Evolutionary conservation across 2,329 filamentous ascomycete species (phyloP).

Genomic region (Simplicillium aogashimaense): DNA sequence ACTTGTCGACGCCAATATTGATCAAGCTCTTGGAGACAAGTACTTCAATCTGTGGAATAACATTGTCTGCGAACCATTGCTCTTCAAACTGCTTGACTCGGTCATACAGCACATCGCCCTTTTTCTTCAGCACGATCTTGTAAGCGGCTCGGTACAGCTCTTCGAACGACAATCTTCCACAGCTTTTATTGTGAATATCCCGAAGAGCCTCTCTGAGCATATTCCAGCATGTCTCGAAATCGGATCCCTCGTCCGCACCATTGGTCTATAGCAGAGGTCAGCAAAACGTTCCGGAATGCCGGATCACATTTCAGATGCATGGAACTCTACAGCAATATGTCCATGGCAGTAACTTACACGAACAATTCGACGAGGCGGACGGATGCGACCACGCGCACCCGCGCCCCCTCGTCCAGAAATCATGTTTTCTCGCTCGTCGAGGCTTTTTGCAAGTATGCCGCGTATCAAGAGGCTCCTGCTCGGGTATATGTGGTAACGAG

Average conservation of each 20-base stretch:
- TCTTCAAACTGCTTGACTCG: conserved; percentile 73
- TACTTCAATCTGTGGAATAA: conserved; percentile 59
- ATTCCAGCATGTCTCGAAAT: conserved; percentile 81
- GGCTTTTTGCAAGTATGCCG: too few relatives aligned
- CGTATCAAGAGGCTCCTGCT: too few relatives aligned
- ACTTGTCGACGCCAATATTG: conserved; percentile 46
- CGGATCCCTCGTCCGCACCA: conserved; percentile 46
- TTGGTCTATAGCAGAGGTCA: conserved; percentile 16
- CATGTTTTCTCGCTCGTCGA: conserved; percentile 18
- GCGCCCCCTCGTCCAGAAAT: conserved; percentile 38
- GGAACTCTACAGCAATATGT: background rate
- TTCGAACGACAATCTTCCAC: conserved; percentile 84
- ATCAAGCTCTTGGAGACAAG: conserved; percentile 63
- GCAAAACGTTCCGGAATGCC: background rate
- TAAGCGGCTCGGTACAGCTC: conserved; percentile 91
- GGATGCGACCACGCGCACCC: conserved; percentile 27
- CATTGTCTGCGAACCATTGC: conserved; percentile 65
- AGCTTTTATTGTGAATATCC: conserved; percentile 89
- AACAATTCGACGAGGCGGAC: conserved; percentile 30
- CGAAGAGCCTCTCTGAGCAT: conserved; percentile 65
- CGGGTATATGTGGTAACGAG: too few relatives aligned
- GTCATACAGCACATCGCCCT: conserved; percentile 72
- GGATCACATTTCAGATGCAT: background rate
- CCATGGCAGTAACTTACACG: conserved; percentile 22
- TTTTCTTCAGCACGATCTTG: conserved; percentile 83